Evolutionary conservation across 139 green algal genomes (phyloP).

Genomic region (Picochlorum sp.): DNA sequence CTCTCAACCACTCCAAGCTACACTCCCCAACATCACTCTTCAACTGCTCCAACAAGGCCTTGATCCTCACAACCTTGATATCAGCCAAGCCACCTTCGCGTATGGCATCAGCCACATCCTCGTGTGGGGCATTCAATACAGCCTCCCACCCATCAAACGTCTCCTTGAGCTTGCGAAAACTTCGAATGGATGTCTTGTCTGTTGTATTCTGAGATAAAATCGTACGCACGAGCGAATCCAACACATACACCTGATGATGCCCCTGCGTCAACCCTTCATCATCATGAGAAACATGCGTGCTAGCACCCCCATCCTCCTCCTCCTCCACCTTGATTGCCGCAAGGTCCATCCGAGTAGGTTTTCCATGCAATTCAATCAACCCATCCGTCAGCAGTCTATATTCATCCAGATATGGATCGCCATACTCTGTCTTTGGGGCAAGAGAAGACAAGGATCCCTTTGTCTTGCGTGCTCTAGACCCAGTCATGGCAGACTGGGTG

Average conservation of each 20-base stretch:
- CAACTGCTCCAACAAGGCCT: slow-evolving; percentile 51
- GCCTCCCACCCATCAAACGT: slow-evolving; percentile 25
- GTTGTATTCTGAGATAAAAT: slow-evolving; percentile 55
- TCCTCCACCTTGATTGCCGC: background rate
- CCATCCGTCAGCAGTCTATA: slow-evolving; percentile 7
- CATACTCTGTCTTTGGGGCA: too few relatives aligned
- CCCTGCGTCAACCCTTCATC: background rate
- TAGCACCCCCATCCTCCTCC: background rate
- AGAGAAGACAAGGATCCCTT: too few relatives aligned
- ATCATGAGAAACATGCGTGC: background rate
- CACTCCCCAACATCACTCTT: slow-evolving; percentile 33
- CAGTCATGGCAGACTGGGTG: too few relatives aligned
- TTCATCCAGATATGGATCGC: background rate
- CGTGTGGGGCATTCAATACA: slow-evolving; percentile 21
- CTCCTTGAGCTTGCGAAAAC: slow-evolving; percentile 32
- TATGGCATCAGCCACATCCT: slow-evolving; percentile 23
- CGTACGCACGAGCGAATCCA: slow-evolving; percentile 27
- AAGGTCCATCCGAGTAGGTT: slow-evolving; percentile 1
- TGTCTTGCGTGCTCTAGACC: too few relatives aligned
- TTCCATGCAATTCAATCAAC: slow-evolving; percentile 16
- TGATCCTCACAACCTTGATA: slow-evolving; percentile 59
- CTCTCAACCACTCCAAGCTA: slow-evolving; percentile 51
- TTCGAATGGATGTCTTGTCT: slow-evolving; percentile 23
- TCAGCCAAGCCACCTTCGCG: slow-evolving; percentile 30
- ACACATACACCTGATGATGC: background rate